phyloP scores from a whole-genome alignment of 1,284 basidiomycete species.

The Tylopilus sp. region DNA sequence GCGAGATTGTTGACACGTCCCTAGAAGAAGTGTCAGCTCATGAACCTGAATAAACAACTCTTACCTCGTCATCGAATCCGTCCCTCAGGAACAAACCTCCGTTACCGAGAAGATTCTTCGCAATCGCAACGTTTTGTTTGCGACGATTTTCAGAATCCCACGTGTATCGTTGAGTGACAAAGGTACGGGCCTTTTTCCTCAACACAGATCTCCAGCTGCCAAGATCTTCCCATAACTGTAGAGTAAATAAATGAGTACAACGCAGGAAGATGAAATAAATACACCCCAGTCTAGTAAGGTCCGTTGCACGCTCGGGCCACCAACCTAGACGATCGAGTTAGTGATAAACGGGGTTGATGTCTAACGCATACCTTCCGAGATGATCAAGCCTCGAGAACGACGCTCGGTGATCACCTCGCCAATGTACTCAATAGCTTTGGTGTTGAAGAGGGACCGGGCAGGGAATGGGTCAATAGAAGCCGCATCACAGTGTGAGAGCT shows the following conservation, averaged over 20 bases:
- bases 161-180: conserved; percentile 4
- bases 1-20: conserved; percentile 22
- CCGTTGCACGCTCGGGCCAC: conserved; percentile 1
- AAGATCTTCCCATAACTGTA: conserved; percentile 20
- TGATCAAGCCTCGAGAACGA: neutral
- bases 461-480: too few relatives aligned
- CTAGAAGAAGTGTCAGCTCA: conserved; percentile 6
- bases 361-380: conserved; percentile 10
- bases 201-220: conserved; percentile 15
- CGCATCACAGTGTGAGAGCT: too few relatives aligned
- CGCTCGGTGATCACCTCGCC: conserved; percentile 4
- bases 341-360: neutral
- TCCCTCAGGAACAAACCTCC: conserved; percentile 10
- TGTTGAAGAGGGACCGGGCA: conserved; percentile 2
- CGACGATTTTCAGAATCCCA: conserved; percentile 16
- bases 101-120: conserved; percentile 5
- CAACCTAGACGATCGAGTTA: conserved; percentile 1
- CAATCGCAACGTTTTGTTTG: neutral
- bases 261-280: neutral
- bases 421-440: conserved; percentile 14
- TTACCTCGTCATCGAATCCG: conserved; percentile 16
- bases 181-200: conserved; percentile 15
- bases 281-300: conserved; percentile 5
- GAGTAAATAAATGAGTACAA: neutral
- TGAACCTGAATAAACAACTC: neutral